Evolutionary conservation across 2,329 filamentous ascomycete species (phyloP), one percentile per base, ranked within the genome.

Genomic region (Apiospora malaysiana): DNA sequence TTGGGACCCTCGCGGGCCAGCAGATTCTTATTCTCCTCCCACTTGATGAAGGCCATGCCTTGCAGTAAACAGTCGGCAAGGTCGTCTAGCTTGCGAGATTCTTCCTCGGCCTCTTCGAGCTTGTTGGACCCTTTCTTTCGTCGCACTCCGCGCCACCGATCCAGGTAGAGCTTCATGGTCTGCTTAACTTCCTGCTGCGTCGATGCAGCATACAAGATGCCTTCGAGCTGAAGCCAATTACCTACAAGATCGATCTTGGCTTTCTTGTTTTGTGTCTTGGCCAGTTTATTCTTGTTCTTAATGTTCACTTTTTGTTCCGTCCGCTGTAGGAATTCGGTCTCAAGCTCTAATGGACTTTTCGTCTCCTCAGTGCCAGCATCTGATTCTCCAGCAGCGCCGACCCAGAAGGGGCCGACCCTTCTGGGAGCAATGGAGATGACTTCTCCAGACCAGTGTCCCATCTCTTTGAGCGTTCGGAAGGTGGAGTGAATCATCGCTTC

Each of bases 401-500:
- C 68, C 73, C 89, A 90, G 75, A 88, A 92, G 16, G 82, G 80
- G 2, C 85, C 85, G 2, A 92, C 89, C 27, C 85, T 81, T 37
- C 81, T 82, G 9, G 91, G 90, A 66, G 83, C 81, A 63, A 92
- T 81, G 8, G 87, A 83, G 14, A 84, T 75, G 0, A 91, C 83
- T 1, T 76, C 75, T n/a, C 83, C 83, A 23, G 77, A 73, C 83
- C 83, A 85, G 2, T 78, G 71, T 0, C 82, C 82, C 67, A 86
- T 79, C 23, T 82, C 79, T 65, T 81, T 81, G 66, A 93, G 77
- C 0, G 90, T 88, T 68, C 86, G 84, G 47, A 95, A 80, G 16
- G 90, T 86, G 10, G 92, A 91, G 83, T 94, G 92, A 0, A 97
- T 81, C 90, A 96, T 96, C 4, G 90, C 89, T 79, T 97, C 94